These are phyloP conservation scores for Penstemon eatonii DNA, from an alignment of 257 asterid genomes.

Conservation along the genomic window DNA sequence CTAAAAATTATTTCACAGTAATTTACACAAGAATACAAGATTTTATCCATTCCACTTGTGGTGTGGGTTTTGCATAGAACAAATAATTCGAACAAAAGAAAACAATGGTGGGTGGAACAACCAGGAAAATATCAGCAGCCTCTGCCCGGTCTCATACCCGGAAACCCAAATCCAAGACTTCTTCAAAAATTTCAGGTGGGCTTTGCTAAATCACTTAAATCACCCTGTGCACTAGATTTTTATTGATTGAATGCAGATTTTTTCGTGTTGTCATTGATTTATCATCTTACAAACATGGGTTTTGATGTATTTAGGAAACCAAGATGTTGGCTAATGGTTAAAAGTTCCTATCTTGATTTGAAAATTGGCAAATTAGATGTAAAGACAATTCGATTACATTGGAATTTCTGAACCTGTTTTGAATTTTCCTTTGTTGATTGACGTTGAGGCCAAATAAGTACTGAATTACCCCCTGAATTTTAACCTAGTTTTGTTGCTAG, in stretches of 20 bases:
- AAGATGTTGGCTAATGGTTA: neutral
- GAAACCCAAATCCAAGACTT: constrained; percentile 40
- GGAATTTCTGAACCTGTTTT: neutral
- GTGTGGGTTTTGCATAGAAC: too few relatives aligned
- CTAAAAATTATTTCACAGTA: too few relatives aligned
- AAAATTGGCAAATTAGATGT: neutral
- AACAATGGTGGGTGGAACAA: constrained; percentile 55
- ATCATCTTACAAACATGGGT: neutral
- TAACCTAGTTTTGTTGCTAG: neutral
- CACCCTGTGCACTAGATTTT: neutral
- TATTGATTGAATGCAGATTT: constrained; percentile 15
- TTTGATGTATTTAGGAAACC: constrained; percentile 7
- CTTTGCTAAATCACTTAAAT: neutral
- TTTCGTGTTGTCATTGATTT: neutral
- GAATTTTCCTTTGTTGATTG: neutral
- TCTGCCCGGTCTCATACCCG: constrained; percentile 74
- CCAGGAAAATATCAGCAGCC: constrained; percentile 62
- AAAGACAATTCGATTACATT: neutral
- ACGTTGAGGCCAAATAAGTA: too few relatives aligned
- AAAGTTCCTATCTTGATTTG: constrained; percentile 19
- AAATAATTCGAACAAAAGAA: neutral
- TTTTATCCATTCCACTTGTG: too few relatives aligned
- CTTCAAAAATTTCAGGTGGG: constrained; percentile 48
- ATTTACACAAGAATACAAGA: too few relatives aligned
- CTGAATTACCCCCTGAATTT: too few relatives aligned